Percentiles rank a stretch among this genome's conserved stretches.
phyloP scores from a whole-genome alignment of 345 rosid genomes.

The Lepidium sativum region DNA sequence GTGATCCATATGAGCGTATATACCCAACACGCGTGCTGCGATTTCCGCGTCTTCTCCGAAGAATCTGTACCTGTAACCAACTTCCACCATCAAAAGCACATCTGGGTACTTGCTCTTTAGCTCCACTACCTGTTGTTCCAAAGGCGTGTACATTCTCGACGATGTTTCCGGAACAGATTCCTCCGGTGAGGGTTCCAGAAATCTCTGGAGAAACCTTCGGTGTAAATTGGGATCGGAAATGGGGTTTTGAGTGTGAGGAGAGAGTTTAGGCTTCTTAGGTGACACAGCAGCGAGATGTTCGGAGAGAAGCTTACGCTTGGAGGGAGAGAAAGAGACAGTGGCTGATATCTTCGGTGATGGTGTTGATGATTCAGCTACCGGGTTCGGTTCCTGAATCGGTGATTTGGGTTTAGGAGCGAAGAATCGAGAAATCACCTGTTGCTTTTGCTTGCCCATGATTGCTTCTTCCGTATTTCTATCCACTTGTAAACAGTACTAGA shows the following conservation, averaged over 20 bases:
- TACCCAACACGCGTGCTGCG: constrained; percentile 69
- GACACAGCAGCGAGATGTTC: constrained; percentile 31
- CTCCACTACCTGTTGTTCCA: constrained; percentile 76
- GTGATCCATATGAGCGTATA: constrained; percentile 73
- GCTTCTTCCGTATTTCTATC: not conserved
- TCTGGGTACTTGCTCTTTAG: constrained; percentile 59
- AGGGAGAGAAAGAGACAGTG: constrained; percentile 58
- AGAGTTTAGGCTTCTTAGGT: constrained; percentile 43
- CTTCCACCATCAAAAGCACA: constrained; percentile 84
- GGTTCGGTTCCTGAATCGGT: constrained; percentile 14
- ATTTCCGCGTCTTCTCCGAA: constrained; percentile 86
- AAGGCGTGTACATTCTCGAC: constrained; percentile 56
- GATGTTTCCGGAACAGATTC: constrained; percentile 1
- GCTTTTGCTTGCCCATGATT: constrained; percentile 74
- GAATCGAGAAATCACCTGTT: constrained; percentile 79
- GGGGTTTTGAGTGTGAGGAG: constrained; percentile 47
- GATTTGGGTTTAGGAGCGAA: constrained; percentile 70
- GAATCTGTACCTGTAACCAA: constrained; percentile 83
- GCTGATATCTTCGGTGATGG: constrained; percentile 52
- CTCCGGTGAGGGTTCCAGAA: constrained; percentile 13
- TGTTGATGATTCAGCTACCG: constrained; percentile 21
- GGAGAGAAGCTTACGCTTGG: constrained; percentile 69
- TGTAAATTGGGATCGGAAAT: constrained; percentile 39
- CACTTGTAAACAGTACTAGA: not conserved
- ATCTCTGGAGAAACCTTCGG: constrained; percentile 39